A percentile compares a stretch with the other conserved stretches of the same genome.
These are phyloP conservation scores for Fusarium denticulatum DNA, from an alignment of 2,329 filamentous ascomycete species.

Conservation along the genomic window DNA sequence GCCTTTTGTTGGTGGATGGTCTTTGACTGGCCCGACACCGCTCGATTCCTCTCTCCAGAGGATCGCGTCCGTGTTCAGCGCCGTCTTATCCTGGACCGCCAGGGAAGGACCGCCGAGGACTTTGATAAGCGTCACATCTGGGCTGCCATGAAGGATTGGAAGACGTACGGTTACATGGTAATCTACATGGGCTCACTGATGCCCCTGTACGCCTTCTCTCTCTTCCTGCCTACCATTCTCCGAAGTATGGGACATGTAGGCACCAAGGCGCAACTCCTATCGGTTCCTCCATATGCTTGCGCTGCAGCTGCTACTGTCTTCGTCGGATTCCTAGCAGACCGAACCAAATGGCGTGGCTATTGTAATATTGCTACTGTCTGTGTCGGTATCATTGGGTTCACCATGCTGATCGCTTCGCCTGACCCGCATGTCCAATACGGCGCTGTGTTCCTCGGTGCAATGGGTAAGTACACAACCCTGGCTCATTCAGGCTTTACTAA, in stretches of 20 bases:
- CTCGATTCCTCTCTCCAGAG: conserved; percentile 71
- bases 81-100: conserved; percentile 73
- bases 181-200: conserved; percentile 60
- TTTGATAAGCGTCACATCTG: conserved; percentile 78
- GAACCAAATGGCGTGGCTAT: conserved; percentile 69
- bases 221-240: conserved; percentile 69
- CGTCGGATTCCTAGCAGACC: conserved; percentile 73
- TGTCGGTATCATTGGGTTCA: conserved; percentile 72
- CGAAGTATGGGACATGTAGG: conserved; percentile 44
- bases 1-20: conserved; percentile 76
- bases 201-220: conserved; percentile 62
- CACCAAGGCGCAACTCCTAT: conserved; percentile 64
- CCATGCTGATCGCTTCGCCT: conserved; percentile 68
- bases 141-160: conserved; percentile 78
- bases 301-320: conserved; percentile 70
- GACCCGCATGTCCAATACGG: conserved; percentile 70
- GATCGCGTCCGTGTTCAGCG: conserved; percentile 76
- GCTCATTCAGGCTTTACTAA: rapidly evolving
- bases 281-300: conserved; percentile 67
- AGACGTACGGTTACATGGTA: conserved; percentile 67
- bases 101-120: conserved; percentile 73
- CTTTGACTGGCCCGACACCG: conserved; percentile 80
- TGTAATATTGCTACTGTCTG: conserved; percentile 73
- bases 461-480: not conserved
- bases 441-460: conserved; percentile 73